phyloP scores from a whole-genome alignment of 2,329 filamentous ascomycete species.

The Pseudogymnoascus sp. region DNA sequence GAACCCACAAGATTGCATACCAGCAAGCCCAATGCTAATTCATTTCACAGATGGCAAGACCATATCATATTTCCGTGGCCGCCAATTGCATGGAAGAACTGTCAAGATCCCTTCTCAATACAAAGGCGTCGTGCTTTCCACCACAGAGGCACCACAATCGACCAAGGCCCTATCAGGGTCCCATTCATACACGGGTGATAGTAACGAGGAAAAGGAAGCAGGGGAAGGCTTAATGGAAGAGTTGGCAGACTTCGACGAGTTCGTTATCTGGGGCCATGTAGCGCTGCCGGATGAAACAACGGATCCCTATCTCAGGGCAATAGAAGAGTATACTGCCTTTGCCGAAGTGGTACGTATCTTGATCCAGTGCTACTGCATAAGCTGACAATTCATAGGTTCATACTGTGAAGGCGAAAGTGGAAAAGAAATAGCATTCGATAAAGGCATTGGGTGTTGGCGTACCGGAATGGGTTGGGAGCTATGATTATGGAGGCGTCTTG shows the following conservation, averaged over 20 bases:
- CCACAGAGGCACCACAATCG: conserved; percentile 32
- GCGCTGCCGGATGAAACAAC: conserved; percentile 47
- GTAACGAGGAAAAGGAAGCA: conserved; percentile 39
- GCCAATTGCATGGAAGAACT: conserved; percentile 63
- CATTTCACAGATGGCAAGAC: conserved; percentile 39
- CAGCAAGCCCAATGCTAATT: background rate
- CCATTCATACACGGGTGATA: conserved; percentile 29
- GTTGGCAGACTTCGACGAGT: conserved; percentile 60
- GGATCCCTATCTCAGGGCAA: conserved; percentile 65
- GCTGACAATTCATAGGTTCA: background rate
- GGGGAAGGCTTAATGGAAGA: conserved; percentile 51
- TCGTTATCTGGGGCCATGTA: conserved; percentile 84
- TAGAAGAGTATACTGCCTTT: conserved; percentile 74
- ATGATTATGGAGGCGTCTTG: background rate
- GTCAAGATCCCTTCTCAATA: conserved; percentile 65
- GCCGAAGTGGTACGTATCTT: conserved; percentile 49
- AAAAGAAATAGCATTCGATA: background rate
- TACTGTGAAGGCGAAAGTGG: background rate
- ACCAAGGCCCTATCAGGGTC: conserved; percentile 27
- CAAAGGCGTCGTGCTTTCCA: conserved; percentile 52
- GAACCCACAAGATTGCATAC: conserved; percentile 27
- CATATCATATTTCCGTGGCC: conserved; percentile 67
- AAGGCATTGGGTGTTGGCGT: background rate
- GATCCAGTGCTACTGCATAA: background rate
- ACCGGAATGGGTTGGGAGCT: background rate